phyloP scores from a whole-genome alignment of 2,329 filamentous ascomycete species.

The Spiromastix sp. region DNA sequence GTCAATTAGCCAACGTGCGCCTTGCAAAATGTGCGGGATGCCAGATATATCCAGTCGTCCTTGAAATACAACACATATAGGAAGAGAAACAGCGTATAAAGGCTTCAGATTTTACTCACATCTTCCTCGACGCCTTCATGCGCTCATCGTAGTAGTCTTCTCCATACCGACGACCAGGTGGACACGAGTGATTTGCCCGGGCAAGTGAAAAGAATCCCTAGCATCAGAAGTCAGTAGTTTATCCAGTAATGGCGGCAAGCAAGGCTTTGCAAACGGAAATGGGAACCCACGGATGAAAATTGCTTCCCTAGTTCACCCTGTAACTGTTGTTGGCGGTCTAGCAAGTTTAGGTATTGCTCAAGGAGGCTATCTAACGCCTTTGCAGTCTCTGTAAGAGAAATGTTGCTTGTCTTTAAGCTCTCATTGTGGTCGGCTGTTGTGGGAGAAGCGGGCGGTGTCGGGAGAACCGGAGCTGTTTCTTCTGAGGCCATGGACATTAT shows the following conservation, averaged over 20 bases:
- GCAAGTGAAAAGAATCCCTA: constrained; percentile 40
- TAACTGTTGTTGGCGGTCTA: constrained; percentile 33
- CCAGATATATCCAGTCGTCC: too few species aligned
- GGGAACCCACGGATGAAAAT: constrained; percentile 28
- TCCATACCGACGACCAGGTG: constrained; percentile 36
- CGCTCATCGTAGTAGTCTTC: constrained; percentile 41
- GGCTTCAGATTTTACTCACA: too few species aligned
- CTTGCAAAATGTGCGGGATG: too few species aligned
- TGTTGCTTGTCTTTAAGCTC: constrained; percentile 8
- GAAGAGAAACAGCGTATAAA: too few species aligned
- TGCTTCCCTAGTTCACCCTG: constrained; percentile 27
- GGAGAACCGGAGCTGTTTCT: too few species aligned
- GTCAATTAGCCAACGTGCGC: too few species aligned
- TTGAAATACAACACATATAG: too few species aligned
- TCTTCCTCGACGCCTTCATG: constrained; percentile 37
- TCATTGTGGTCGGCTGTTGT: constrained; percentile 15
- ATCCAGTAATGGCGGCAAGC: not conserved
- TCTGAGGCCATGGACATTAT: too few species aligned
- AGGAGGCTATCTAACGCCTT: constrained; percentile 30
- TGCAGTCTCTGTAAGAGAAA: constrained; percentile 18
- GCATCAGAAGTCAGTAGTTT: constrained; percentile 2
- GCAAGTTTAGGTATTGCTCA: constrained; percentile 32
- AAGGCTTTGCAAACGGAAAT: constrained; percentile 1
- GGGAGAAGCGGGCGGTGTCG: constrained; percentile 11
- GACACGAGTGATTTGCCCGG: constrained; percentile 38